Base-by-base conservation (phyloP, 2,329 filamentous ascomycete genomes). In the Didymosphaeria variabile region DNA sequence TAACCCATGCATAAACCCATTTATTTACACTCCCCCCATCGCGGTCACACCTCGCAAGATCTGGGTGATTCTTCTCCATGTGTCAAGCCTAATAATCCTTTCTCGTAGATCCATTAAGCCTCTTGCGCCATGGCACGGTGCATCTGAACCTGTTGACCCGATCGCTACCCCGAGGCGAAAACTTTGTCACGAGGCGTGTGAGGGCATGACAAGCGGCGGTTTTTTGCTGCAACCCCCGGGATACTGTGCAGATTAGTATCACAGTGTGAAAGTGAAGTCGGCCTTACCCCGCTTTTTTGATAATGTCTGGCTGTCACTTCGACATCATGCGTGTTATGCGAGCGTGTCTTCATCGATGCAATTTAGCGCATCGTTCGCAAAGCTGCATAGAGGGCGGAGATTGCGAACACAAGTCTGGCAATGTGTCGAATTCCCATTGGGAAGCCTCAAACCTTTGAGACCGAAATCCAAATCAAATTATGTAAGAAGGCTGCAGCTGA, bases 71-170 rank as follows among this genome's bases (percentile, higher is more conserved):
- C 32, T 38, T 55, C 26, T 32, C 31, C 54, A 56, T 36, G n/a
- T 36, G 54, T 32, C 42, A 38, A 2, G 44, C 6, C n/a, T 17
- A 38, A 21, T 56, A 42, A 23, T 56, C 54, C n/a, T 56, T 56
- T 26, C 54, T 47, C 42, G 42, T 46, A n/a, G 47, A 56, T 1
- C 42, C 54, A 7, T 47, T 10, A 15, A 15, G 19, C 17, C 32
- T 46, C 42, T 46, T 46, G 29, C 29, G 26, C 26, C 12, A 34
- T 2, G 42, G 8, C 26, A 46, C 40, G 7, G n/a, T 26, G 31
- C 54, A 56, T 38, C 13, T 44, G 42, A 19, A 56, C 26, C 21
- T 42, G 31, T 56, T 47, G 26, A 49, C 26, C 5, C 46, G 46
- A 34, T 36, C 21, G 42, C 54, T 46, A 3, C 40, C 31, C 4